These are phyloP conservation scores for Coemansia sp. DNA, from an alignment of 371 early-diverging fungal species.

Conservation along the genomic window DNA sequence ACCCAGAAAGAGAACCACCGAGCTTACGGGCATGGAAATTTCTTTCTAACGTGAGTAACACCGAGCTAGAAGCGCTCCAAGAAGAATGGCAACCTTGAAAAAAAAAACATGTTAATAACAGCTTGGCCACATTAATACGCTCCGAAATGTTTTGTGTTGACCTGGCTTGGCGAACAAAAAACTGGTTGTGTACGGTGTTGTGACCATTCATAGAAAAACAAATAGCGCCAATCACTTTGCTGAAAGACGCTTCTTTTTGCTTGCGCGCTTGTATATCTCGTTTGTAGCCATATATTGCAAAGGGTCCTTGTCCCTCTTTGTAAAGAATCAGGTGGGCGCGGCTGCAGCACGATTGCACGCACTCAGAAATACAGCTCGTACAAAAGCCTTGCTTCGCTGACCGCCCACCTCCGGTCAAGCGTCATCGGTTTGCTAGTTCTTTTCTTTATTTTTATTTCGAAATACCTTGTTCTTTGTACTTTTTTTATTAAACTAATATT, in stretches of 20 bases:
- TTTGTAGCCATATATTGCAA: background rate
- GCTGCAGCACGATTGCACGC: background rate
- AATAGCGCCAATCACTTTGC: constrained; percentile 1
- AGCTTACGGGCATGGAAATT: background rate
- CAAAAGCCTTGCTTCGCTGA: background rate
- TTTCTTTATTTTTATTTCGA: background rate
- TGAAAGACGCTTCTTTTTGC: background rate
- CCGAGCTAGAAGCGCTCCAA: background rate
- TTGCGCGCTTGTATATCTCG: background rate
- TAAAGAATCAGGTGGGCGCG: background rate
- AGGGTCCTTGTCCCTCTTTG: constrained; percentile 1
- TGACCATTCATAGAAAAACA: background rate
- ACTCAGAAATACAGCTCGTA: background rate
- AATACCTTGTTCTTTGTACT: background rate
- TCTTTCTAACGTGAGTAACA: background rate
- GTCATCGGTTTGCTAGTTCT: background rate
- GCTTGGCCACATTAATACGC: background rate
- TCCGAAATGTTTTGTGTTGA: background rate
- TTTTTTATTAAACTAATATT: background rate
- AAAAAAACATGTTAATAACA: background rate
- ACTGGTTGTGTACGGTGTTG: background rate
- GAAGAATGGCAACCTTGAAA: background rate
- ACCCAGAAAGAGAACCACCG: background rate
- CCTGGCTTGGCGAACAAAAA: background rate
- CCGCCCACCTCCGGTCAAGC: background rate